phyloP scores from a whole-genome alignment of 2,329 filamentous ascomycete genomes.

The Rhytidhysteron rufulum region DNA sequence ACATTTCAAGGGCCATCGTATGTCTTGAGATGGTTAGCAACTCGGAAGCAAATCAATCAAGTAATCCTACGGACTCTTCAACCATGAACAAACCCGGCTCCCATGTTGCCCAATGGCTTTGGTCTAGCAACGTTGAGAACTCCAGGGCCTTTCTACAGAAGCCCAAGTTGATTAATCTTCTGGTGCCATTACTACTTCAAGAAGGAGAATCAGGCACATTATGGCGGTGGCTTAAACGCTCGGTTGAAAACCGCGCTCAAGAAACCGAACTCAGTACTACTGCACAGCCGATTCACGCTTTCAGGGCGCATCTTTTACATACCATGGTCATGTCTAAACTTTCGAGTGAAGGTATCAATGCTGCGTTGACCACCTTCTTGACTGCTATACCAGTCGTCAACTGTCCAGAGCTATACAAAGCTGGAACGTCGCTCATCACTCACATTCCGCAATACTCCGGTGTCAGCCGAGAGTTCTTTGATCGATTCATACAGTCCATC shows the following conservation, averaged over 20 bases:
- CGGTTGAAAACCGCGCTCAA: conserved; percentile 13
- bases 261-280: conserved; percentile 13
- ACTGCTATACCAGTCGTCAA: conserved; percentile 5
- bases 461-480: too few species aligned
- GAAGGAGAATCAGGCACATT: conserved; percentile 17
- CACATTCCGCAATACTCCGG: too few species aligned
- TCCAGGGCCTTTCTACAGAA: conserved; percentile 23
- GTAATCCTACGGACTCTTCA: not conserved
- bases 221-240: conserved; percentile 28
- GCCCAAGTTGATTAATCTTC: conserved; percentile 11
- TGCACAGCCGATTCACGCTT: conserved; percentile 8
- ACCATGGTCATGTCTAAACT: conserved; percentile 17
- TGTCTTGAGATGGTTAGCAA: conserved; percentile 33
- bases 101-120: conserved; percentile 26
- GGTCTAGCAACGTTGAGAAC: conserved; percentile 22
- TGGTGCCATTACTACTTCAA: conserved; percentile 19
- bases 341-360: conserved; percentile 9
- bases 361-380: conserved; percentile 19
- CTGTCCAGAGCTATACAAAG: conserved; percentile 11
- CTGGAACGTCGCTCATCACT: conserved; percentile 23
- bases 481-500: too few species aligned
- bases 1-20: conserved; percentile 33
- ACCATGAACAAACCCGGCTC: conserved; percentile 12
- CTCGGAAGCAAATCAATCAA: not conserved
- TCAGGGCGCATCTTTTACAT: conserved; percentile 19